Base-by-base conservation (phyloP, 192 early-diverging fungal species). In the Coemansia sp. region DNA sequence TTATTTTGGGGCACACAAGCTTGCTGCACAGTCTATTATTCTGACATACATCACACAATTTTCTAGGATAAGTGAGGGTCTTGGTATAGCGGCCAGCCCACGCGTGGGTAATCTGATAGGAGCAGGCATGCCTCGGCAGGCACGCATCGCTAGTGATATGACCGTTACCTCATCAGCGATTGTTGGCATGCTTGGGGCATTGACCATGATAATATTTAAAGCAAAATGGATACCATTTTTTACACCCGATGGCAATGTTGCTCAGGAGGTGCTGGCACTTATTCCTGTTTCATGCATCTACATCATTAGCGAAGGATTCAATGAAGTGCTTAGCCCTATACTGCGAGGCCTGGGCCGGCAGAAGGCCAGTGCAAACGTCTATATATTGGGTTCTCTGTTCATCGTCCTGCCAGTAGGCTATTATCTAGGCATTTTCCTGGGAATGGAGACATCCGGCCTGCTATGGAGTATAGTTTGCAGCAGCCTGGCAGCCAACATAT, bases 51-150 rank as follows among this genome's bases (percentile, higher is more conserved):
- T 94, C 16, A 87, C 84, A 19, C 87, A 88, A 9, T 74, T 86
- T 82, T 92, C 60, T 54, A 64, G 88, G 59, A 63, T 91, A 68
- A 88, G 87, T 30, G 82, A 92, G 31, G 92, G 91, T 2, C 73
- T 95, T 9, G 76, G 87, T 4, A 85, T 94, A 25, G 91, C 87
- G 1, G 84, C 85, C 0, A 85, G 88, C 9, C 91, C 89, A 27
- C 83, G 94, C 10, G 86, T 95, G 26, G 94, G 89, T 27, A 87
- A 88, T 56, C 62, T 90, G n/a, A 73, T 90, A 14, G 89, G 90
- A 2, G 85, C 85, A 31, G 82, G 60, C 26, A 82, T 83, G 41
- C 63, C 83, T 12, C 52, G 66, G 0, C n/a, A n/a, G n/a, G n/a
- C n/a, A n/a, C n/a, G n/a, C n/a, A n/a, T n/a, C n/a, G n/a, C n/a